These are phyloP conservation scores for Tetrapisispora pingtungensis DNA, from an alignment of 805 yeast genomes.

Conservation along the genomic window DNA sequence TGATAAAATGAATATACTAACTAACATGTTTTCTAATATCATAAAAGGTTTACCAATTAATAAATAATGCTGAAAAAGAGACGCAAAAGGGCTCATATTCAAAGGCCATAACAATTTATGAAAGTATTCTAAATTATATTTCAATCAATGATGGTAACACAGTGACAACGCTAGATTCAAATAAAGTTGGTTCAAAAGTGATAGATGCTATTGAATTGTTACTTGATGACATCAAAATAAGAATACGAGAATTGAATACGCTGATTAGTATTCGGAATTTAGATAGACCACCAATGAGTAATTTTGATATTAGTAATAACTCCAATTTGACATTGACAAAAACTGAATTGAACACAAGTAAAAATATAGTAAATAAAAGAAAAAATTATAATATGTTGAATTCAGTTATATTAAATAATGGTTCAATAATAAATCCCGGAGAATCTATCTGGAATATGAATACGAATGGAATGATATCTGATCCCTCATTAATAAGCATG, in stretches of 20 bases:
- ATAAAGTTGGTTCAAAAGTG: slow-evolving; percentile 3
- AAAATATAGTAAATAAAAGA: slow-evolving; percentile 12
- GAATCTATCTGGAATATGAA: slow-evolving; percentile 2
- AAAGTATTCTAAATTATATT: slow-evolving; percentile 5
- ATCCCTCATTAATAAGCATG: slow-evolving; percentile 13
- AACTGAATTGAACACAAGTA: not conserved
- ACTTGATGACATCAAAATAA: slow-evolving; percentile 21
- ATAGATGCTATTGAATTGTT: slow-evolving; percentile 6
- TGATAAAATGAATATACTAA: no score
- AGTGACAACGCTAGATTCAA: not conserved
- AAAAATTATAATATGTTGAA: slow-evolving; percentile 15
- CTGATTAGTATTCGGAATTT: slow-evolving; percentile 9
- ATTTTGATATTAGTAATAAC: slow-evolving; percentile 9
- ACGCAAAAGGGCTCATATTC: slow-evolving; percentile 34
- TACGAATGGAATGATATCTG: slow-evolving; percentile 5
- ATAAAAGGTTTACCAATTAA: slow-evolving; percentile 38
- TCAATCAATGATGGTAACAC: not conserved
- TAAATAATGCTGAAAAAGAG: slow-evolving; percentile 42
- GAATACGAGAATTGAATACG: slow-evolving; percentile 27
- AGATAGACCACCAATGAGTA: not conserved
- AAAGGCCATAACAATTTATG: slow-evolving; percentile 5
- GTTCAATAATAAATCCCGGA: not conserved
- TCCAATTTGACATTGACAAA: not conserved
- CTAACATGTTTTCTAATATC: not conserved
- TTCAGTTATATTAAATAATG: slow-evolving; percentile 6